Evolutionary conservation across 495 filamentous ascomycete species (phyloP).

Genomic region (Filosporella fistucella): DNA sequence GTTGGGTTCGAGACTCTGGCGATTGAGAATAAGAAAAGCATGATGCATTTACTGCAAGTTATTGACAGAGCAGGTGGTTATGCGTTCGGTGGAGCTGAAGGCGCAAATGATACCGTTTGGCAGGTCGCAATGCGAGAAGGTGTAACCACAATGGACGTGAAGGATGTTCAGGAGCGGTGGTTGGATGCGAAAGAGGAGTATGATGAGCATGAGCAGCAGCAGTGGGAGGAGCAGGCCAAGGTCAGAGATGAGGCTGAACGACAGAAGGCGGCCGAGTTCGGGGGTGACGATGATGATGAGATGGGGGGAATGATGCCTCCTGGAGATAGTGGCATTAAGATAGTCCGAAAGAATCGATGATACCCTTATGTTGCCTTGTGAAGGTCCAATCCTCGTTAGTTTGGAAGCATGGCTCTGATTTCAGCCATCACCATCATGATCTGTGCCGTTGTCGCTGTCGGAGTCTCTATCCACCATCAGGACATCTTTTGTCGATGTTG

Average conservation of each 20-base stretch:
- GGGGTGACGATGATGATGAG: slow-evolving; percentile 30
- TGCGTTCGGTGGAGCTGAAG: slow-evolving; percentile 86
- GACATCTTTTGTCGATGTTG: slow-evolving; percentile 21
- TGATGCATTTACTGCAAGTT: slow-evolving; percentile 82
- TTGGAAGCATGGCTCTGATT: too few relatives aligned
- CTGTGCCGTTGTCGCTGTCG: slow-evolving; percentile 37
- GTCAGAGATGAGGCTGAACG: slow-evolving; percentile 27
- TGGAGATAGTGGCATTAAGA: slow-evolving; percentile 32
- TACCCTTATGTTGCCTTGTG: slow-evolving; percentile 24
- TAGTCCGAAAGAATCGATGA: slow-evolving; percentile 37
- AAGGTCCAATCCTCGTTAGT: too few relatives aligned
- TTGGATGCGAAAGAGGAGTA: slow-evolving; percentile 83
- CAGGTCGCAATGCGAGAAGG: slow-evolving; percentile 90
- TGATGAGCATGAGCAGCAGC: slow-evolving; percentile 71
- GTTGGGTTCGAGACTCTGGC: slow-evolving; percentile 91
- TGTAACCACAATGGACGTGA: slow-evolving; percentile 68
- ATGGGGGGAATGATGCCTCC: slow-evolving; percentile 16
- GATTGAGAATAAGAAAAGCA: slow-evolving; percentile 91
- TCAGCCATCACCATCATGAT: slow-evolving; percentile 33
- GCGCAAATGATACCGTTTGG: slow-evolving; percentile 92
- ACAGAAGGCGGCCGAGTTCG: slow-evolving; percentile 22
- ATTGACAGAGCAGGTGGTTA: slow-evolving; percentile 92
- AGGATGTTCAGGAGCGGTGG: slow-evolving; percentile 94
- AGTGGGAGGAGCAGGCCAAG: slow-evolving; percentile 57
- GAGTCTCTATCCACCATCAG: slow-evolving; percentile 41